Percentiles rank a stretch among this genome's conserved stretches.
Conservation (phyloP, 371 early-diverging fungal species). For the Rhizopus sp. region DNA sequence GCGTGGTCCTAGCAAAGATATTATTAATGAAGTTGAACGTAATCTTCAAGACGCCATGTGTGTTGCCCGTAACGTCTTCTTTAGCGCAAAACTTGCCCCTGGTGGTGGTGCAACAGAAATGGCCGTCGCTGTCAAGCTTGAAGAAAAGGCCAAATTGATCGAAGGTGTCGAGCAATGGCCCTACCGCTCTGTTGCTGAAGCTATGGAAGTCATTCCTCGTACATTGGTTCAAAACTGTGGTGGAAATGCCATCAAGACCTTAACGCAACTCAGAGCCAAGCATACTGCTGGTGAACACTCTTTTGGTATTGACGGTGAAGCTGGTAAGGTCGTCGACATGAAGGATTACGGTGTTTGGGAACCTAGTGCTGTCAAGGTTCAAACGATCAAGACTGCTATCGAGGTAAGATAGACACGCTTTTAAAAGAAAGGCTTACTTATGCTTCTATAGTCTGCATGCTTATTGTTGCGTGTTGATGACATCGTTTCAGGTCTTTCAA, state of each 20-base stretch:
- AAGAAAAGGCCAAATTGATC: slow-evolving; percentile 88
- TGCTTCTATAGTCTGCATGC: slow-evolving; percentile 73
- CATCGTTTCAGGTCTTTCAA: slow-evolving; percentile 92
- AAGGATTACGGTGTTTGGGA: slow-evolving; percentile 97
- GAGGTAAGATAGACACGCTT: slow-evolving; percentile 59
- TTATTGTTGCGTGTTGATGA: slow-evolving; percentile 95
- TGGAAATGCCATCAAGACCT: slow-evolving; percentile 93
- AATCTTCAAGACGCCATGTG: slow-evolving; percentile 99
- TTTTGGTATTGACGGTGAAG: slow-evolving; percentile 97
- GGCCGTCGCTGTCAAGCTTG: slow-evolving; percentile 91
- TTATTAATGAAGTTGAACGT: slow-evolving; percentile 98
- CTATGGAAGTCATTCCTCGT: slow-evolving; percentile 98
- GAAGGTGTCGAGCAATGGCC: slow-evolving; percentile 97
- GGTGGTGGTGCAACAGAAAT: slow-evolving; percentile 99
- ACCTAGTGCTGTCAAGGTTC: slow-evolving; percentile 99
- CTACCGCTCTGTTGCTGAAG: slow-evolving; percentile 92
- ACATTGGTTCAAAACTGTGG: slow-evolving; percentile 99
- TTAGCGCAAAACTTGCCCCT: slow-evolving; percentile 91
- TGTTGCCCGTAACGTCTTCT: slow-evolving; percentile 98
- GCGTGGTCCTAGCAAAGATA: slow-evolving; percentile 98
- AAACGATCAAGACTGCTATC: slow-evolving; percentile 99
- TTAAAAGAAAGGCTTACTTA: neutral
- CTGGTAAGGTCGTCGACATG: slow-evolving; percentile 97
- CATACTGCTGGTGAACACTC: slow-evolving; percentile 87
- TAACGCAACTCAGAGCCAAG: slow-evolving; percentile 95